Evolutionary conservation across 208 protist species (phyloP).

Genomic region (Giardia duodenalis): DNA sequence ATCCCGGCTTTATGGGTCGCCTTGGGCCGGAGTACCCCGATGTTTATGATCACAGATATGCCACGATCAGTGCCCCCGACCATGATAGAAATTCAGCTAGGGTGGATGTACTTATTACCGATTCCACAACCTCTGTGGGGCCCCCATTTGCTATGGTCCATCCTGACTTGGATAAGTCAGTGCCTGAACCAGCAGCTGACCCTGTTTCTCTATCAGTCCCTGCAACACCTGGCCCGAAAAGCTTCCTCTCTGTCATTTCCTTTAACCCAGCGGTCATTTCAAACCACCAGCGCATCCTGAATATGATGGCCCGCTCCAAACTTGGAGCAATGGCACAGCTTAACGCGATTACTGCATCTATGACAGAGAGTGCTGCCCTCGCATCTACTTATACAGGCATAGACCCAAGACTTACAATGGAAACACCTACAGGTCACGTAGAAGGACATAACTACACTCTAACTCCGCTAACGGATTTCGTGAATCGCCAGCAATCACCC

Average conservation of each 20-base stretch:
- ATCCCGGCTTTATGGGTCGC: background rate
- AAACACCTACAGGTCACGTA: background rate
- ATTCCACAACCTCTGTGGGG: too few relatives aligned
- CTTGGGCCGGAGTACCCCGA: background rate
- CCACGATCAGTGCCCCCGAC: background rate
- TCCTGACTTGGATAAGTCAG: too few relatives aligned
- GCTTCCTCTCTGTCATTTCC: background rate
- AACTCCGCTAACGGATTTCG: background rate
- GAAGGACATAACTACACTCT: background rate
- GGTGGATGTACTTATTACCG: too few relatives aligned
- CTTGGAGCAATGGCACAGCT: background rate
- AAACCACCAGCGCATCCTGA: background rate
- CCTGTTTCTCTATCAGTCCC: background rate
- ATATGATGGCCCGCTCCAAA: background rate
- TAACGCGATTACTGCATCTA: background rate
- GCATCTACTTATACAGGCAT: too few relatives aligned
- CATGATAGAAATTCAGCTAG: too few relatives aligned
- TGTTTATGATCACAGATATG: background rate
- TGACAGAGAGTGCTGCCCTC: background rate
- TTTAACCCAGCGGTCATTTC: background rate
- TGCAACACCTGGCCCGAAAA: background rate
- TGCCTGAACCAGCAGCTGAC: background rate
- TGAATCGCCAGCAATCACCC: background rate
- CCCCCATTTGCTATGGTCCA: too few relatives aligned
- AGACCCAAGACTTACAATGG: background rate